These are phyloP conservation scores for Candolleomyces aberdarensis DNA, from an alignment of 768 basidiomycete species.

Conservation along the genomic window DNA sequence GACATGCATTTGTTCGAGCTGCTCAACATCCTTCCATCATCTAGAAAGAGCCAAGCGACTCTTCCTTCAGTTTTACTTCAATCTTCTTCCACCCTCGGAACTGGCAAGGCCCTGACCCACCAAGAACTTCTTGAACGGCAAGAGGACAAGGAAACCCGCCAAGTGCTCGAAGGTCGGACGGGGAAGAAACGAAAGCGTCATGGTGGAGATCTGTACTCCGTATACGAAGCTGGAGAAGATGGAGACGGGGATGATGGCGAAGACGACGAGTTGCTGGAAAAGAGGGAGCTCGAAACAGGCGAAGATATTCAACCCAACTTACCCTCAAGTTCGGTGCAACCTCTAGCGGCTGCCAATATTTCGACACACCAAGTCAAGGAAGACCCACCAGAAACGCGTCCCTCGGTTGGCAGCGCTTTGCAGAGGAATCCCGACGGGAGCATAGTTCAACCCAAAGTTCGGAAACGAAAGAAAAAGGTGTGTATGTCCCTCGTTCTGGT, in stretches of 20 bases:
- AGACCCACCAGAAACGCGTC: neutral
- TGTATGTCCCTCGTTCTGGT: slow-evolving; percentile 12
- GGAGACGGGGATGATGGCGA: slow-evolving; percentile 29
- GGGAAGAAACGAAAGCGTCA: slow-evolving; percentile 46
- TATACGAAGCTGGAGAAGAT: slow-evolving; percentile 34
- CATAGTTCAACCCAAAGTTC: slow-evolving; percentile 46
- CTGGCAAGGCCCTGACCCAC: slow-evolving; percentile 61
- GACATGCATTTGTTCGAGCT: slow-evolving; percentile 15
- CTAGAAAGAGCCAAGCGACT: slow-evolving; percentile 74
- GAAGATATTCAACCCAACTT: too few relatives aligned
- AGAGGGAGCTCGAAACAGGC: slow-evolving; percentile 8
- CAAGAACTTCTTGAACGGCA: slow-evolving; percentile 53
- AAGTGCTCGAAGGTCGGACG: slow-evolving; percentile 42
- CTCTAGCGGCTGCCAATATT: too few relatives aligned
- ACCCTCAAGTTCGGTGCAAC: too few relatives aligned
- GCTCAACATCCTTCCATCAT: slow-evolving; percentile 7
- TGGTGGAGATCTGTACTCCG: slow-evolving; percentile 16
- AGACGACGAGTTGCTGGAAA: slow-evolving; percentile 12
- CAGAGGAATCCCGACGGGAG: slow-evolving; percentile 65
- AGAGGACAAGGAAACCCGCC: slow-evolving; percentile 59
- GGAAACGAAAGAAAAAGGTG: slow-evolving; percentile 43
- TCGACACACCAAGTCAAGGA: neutral
- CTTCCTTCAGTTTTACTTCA: slow-evolving; percentile 60
- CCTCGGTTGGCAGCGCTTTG: slow-evolving; percentile 59
- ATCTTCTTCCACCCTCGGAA: slow-evolving; percentile 82